A percentile compares a stretch with the other conserved stretches of the same genome.
Evolutionary conservation across 163 green algal species (phyloP).

Genomic region (Scenedesmus sp.): DNA sequence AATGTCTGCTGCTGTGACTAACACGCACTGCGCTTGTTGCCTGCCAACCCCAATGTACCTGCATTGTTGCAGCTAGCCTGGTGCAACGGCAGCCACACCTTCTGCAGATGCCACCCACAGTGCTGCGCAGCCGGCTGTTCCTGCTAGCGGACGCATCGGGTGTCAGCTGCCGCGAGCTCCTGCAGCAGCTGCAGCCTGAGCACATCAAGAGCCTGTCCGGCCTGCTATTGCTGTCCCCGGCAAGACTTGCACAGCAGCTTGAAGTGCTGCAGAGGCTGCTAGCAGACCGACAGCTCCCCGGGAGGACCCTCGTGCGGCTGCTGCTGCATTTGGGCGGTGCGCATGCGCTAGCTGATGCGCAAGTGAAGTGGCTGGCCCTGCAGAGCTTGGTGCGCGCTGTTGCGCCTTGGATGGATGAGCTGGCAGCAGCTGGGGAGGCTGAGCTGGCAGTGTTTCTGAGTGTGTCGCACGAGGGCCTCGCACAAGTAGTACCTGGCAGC

Average conservation of each 20-base stretch:
- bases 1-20: neutral
- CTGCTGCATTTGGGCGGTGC: constrained; percentile 7
- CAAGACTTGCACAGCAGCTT: constrained; percentile 6
- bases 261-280: neutral
- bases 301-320: neutral
- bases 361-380: constrained; percentile 8
- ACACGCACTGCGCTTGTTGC: neutral
- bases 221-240: constrained; percentile 4
- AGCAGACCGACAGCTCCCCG: neutral
- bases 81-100: neutral
- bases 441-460: constrained; percentile 8
- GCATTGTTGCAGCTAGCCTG: neutral
- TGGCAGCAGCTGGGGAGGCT: neutral
- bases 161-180: neutral
- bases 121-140: constrained; percentile 26
- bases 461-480: neutral
- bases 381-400: neutral
- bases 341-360: constrained; percentile 14
- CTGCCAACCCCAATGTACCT: neutral
- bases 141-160: constrained; percentile 4
- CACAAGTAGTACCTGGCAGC: constrained; percentile 19
- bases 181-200: constrained; percentile 24
- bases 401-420: neutral
- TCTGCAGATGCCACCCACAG: constrained; percentile 15
- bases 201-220: constrained; percentile 24